These are phyloP conservation scores for Hortiboletus flavorubellus DNA, from an alignment of 768 basidiomycete genomes.

Conservation along the genomic window DNA sequence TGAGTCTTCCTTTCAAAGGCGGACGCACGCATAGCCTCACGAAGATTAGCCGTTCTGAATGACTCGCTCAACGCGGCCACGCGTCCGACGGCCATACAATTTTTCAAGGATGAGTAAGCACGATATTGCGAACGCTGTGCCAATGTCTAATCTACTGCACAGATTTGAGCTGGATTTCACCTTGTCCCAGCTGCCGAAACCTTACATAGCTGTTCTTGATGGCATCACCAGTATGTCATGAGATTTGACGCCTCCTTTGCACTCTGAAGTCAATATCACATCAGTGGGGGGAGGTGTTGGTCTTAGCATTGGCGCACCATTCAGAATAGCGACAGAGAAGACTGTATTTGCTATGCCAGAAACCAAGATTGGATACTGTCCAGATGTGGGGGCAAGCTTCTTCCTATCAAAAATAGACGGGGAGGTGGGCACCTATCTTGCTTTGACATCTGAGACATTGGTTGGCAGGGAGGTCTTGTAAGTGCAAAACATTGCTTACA, in stretches of 20 bases:
- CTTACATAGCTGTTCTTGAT: slow-evolving; percentile 90
- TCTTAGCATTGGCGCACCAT: slow-evolving; percentile 76
- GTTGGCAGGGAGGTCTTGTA: slow-evolving; percentile 84
- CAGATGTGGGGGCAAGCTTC: slow-evolving; percentile 91
- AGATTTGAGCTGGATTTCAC: slow-evolving; percentile 82
- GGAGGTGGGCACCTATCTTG: slow-evolving; percentile 90
- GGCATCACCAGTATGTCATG: slow-evolving; percentile 77
- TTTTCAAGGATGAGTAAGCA: slow-evolving; percentile 87
- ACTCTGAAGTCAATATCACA: slow-evolving; percentile 3
- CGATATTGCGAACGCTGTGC: slow-evolving; percentile 2
- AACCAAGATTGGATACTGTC: slow-evolving; percentile 85
- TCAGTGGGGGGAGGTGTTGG: slow-evolving; percentile 97
- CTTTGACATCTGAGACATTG: slow-evolving; percentile 71
- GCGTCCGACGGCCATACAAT: slow-evolving; percentile 66
- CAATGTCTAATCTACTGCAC: slow-evolving; percentile 10
- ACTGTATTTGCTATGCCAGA: slow-evolving; percentile 96
- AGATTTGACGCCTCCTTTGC: slow-evolving; percentile 4
- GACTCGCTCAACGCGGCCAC: slow-evolving; percentile 50
- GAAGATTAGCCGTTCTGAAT: slow-evolving; percentile 50
- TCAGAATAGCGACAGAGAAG: slow-evolving; percentile 91
- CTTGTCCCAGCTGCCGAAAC: slow-evolving; percentile 68
- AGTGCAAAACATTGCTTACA: slow-evolving; percentile 32
- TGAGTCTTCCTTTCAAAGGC: slow-evolving; percentile 38
- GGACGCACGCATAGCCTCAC: slow-evolving; percentile 4
- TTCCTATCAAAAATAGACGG: slow-evolving; percentile 91